Base-by-base conservation (phyloP, 768 basidiomycete genomes). In the Austroboletus festivus region DNA sequence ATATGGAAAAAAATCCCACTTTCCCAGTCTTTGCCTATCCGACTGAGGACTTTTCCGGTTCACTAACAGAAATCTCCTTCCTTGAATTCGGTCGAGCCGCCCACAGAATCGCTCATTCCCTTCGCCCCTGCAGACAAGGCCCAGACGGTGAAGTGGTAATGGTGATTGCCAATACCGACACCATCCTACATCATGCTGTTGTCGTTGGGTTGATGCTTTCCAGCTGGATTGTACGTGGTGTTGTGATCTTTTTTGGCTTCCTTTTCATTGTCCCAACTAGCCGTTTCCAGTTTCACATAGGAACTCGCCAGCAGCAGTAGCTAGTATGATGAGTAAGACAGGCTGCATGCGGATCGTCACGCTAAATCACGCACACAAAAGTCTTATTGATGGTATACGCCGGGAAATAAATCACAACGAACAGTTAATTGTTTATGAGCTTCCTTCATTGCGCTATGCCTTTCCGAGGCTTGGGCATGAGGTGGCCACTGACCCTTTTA, bases 401-500 rank as follows among this genome's bases (percentile, higher is more conserved):
- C 38, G 21, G 18, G 51, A 47, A 30, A 3, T 22, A 3, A 19
- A 33, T 2, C n/a, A 40, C n/a, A n/a, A n/a, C n/a, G n/a, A n/a
- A n/a, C n/a, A 38, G 11, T 21, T 61, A 20, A 45, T 37, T 21
- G 12, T 66, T 3, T 21, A 55, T 8, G 56, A 67, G 40, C 15
- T 62, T 10, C 62, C 64, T 1, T 43, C 52, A 0, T 21, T 65
- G 5, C 49, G 43, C 4, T 30, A 61, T n/a, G 53, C 75, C 0
- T 79, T 70, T 43, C 76, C 77, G 2, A 65, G 68, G 21, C 64
- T 76, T 6, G 75, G 71, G 0, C 15, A 44, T 10, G 73, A 76
- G 47, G 47, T 47, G 21, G 20, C 38, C 2, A 20, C 51, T 0
- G 60, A 65, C 41, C 7, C 33, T 0, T 65, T 64, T 31, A 7